phyloP scores from a whole-genome alignment of 257 asterid genomes.

The Eustoma russellianum region DNA sequence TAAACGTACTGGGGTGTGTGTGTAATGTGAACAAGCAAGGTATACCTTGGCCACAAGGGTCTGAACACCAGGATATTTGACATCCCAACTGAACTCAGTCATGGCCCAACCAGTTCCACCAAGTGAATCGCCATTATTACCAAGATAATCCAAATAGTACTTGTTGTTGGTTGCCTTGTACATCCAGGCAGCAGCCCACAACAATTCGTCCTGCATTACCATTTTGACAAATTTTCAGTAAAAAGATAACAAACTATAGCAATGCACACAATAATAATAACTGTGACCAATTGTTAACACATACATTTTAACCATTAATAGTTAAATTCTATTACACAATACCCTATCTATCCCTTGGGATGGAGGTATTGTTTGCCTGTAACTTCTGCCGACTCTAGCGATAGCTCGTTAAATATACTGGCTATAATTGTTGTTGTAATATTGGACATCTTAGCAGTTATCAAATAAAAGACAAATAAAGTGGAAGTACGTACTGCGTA shows the following conservation, averaged over 20 bases:
- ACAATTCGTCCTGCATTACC: slow-evolving; percentile 64
- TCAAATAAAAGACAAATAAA: no score
- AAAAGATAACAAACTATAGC: neutral
- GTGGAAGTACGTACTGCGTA: slow-evolving; percentile 59
- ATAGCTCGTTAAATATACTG: no score
- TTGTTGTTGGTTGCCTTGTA: slow-evolving; percentile 74
- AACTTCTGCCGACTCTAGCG: no score
- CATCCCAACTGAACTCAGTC: slow-evolving; percentile 99
- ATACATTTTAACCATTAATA: neutral
- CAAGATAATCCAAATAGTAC: slow-evolving; percentile 67
- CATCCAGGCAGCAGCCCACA: slow-evolving; percentile 98
- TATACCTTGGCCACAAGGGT: slow-evolving; percentile 77
- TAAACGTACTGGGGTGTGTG: no score
- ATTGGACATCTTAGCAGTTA: no score
- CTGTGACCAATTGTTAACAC: neutral
- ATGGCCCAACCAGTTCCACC: slow-evolving; percentile 98
- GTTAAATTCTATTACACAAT: no score
- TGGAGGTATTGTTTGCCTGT: no score
- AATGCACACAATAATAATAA: neutral
- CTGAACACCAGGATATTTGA: slow-evolving; percentile 92
- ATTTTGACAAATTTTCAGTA: neutral
- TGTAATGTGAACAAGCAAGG: no score
- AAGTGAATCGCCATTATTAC: slow-evolving; percentile 64
- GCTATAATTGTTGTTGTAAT: no score
- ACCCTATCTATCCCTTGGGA: no score